Evolutionary conservation across 306 rosid genomes (phyloP), one percentile per base, ranked within the genome.

Genomic region (Canavalia gladiata): DNA sequence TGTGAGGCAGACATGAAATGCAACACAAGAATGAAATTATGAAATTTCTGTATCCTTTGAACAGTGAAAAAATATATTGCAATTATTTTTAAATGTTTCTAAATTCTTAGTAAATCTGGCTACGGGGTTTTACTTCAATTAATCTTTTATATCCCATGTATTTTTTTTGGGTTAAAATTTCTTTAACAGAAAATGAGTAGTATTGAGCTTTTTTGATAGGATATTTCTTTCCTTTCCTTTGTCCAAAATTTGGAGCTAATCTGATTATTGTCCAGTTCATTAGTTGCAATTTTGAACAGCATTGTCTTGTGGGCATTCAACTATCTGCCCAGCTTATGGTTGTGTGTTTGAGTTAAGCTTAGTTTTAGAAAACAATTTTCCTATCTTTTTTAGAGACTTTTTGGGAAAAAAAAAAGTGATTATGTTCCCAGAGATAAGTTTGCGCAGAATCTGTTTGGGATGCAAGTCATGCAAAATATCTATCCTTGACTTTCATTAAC

Each of bases 161-260:
- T 49, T 13, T 34, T 31, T 51, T 37, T 52, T 54, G 41, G 49
- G 60, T 46, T 31, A 35, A 18, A 49, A 54, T 52, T 54, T 54
- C 34, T 39, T 51, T 13, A 52, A 51, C 33, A 12, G 50, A 45
- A 7, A 65, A 12, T 3, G 3, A 39, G 33, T 37, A 37, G 3
- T 6, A 30, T 52, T 45, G 9, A 31, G 59, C 57, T 56, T 78
- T 57, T 78, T 18, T 8, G 37, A 18, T 72, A 4, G 5, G 25
- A 18, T 18, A 18, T 71, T 52, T 72, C 33, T 18, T 52, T 70
- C 45, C 41, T 39, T 63, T 50, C 8, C 54, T 73, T 73, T 55
- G 41, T 35, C 8, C 41, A 9, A 11, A 64, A 33, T 75, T 43
- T 29, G 5, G 42, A 33, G 42, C 52, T 66, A 67, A 41, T 72